Conservation (phyloP, 495 filamentous ascomycete species). For the Neurospora discreta region DNA sequence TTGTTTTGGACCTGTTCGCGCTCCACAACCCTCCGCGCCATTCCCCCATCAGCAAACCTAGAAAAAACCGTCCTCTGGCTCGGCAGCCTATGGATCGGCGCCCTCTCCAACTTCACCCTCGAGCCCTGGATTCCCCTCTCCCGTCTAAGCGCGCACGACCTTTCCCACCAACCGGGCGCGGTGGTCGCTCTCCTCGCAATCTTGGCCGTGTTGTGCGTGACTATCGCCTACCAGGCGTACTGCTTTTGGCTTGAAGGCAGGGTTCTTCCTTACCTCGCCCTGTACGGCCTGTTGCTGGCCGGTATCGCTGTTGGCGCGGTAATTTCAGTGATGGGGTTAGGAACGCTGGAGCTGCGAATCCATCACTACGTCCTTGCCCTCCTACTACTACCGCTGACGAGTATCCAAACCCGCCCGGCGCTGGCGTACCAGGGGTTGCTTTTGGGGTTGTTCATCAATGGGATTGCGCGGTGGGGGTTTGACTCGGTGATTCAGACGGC, state of each 20-base stretch:
- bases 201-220: constrained; percentile 45
- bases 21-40: constrained; percentile 36
- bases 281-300: constrained; percentile 54
- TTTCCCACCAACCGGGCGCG: constrained; percentile 67
- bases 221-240: constrained; percentile 56
- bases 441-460: constrained; percentile 84
- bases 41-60: constrained; percentile 51
- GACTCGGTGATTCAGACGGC: constrained; percentile 79
- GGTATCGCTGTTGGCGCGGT: constrained; percentile 51
- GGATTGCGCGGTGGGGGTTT: constrained; percentile 87
- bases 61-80: constrained; percentile 72
- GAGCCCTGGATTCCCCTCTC: constrained; percentile 64
- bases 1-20: constrained; percentile 51
- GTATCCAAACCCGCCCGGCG: constrained; percentile 67
- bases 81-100: constrained; percentile 62
- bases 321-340: constrained; percentile 38
- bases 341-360: constrained; percentile 66
- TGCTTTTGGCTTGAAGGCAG: constrained; percentile 61
- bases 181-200: constrained; percentile 58
- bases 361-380: constrained; percentile 93
- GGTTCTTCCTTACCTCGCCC: constrained; percentile 53
- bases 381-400: constrained; percentile 68
- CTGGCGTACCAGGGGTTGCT: constrained; percentile 81
- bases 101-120: constrained; percentile 75
- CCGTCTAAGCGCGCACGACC: constrained; percentile 63